Percentiles rank a stretch among this genome's conserved stretches.
Evolutionary conservation across 768 basidiomycete species (phyloP).

Genomic region (Cystoderma amianthinum): DNA sequence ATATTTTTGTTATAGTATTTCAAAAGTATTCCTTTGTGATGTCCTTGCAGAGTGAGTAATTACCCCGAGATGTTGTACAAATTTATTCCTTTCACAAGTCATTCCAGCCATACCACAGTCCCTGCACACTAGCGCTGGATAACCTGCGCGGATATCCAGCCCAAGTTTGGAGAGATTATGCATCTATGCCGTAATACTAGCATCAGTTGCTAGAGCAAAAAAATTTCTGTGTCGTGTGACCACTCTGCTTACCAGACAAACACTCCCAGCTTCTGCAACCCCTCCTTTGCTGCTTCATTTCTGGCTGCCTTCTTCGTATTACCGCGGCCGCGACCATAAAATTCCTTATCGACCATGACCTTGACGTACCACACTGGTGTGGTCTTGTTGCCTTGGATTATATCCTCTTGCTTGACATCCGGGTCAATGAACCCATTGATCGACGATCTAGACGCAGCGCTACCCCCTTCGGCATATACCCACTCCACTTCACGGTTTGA

Average conservation of each 20-base stretch:
- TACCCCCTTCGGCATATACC: constrained; percentile 45
- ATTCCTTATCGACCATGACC: constrained; percentile 54
- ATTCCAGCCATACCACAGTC: constrained; percentile 29
- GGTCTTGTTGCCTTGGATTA: constrained; percentile 43
- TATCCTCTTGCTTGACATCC: constrained; percentile 11
- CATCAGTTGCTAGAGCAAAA: constrained; percentile 1
- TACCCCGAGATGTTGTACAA: too few species aligned
- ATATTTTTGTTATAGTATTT: too few species aligned
- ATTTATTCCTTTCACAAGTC: too few species aligned
- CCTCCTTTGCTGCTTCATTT: constrained; percentile 78
- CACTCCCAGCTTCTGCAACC: constrained; percentile 53
- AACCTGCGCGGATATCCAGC: constrained; percentile 31
- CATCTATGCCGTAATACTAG: too few species aligned
- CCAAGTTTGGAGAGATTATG: constrained; percentile 53
- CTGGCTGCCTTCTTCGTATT: constrained; percentile 75
- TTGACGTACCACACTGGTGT: constrained; percentile 74
- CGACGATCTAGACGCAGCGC: neutral
- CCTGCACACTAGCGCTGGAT: constrained; percentile 61
- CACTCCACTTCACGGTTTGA: constrained; percentile 55
- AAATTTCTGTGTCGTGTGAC: neutral
- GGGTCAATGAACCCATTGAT: constrained; percentile 13
- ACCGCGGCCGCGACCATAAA: constrained; percentile 57
- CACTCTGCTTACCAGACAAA: constrained; percentile 33
- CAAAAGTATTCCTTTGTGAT: too few species aligned
- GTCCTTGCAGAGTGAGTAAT: too few species aligned